Evolutionary conservation across 2,329 filamentous ascomycete species (phyloP).

Genomic region (Apiospora koreana): DNA sequence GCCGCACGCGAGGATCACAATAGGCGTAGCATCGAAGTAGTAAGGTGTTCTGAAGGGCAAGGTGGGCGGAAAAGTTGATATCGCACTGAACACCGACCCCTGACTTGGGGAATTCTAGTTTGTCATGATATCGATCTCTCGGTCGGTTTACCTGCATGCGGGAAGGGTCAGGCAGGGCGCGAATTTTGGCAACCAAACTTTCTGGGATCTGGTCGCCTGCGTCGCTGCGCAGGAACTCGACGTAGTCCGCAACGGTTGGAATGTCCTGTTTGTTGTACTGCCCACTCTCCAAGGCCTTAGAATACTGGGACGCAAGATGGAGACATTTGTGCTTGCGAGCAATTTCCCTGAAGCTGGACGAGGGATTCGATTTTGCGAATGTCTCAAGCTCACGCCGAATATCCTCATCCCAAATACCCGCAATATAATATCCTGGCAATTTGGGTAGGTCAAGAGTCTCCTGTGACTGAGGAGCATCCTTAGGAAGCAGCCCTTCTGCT

Average conservation of each 20-base stretch:
- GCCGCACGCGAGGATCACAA: slow-evolving; percentile 74
- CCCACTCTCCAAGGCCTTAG: slow-evolving; percentile 51
- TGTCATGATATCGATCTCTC: slow-evolving; percentile 55
- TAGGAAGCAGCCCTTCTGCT: slow-evolving; percentile 34
- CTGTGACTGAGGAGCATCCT: background rate
- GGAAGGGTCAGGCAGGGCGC: slow-evolving; percentile 50
- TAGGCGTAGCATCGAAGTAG: slow-evolving; percentile 82
- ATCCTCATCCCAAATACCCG: slow-evolving; percentile 50
- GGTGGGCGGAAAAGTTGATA: slow-evolving; percentile 85
- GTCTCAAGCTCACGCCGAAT: slow-evolving; percentile 44
- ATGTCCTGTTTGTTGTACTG: slow-evolving; percentile 42
- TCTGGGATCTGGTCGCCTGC: slow-evolving; percentile 40
- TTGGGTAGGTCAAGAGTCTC: slow-evolving; percentile 25
- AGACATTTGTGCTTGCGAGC: slow-evolving; percentile 54
- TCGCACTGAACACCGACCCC: slow-evolving; percentile 85
- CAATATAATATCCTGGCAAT: slow-evolving; percentile 42
- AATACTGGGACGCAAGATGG: slow-evolving; percentile 57
- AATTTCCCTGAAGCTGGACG: slow-evolving; percentile 40
- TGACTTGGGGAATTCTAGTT: slow-evolving; percentile 75
- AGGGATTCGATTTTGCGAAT: slow-evolving; percentile 30
- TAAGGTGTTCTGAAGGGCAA: slow-evolving; percentile 81
- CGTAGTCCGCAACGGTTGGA: slow-evolving; percentile 47
- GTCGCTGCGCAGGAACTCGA: slow-evolving; percentile 47
- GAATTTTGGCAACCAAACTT: slow-evolving; percentile 43
- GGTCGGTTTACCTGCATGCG: slow-evolving; percentile 51